These are phyloP conservation scores for Fusarium sp. DNA, from an alignment of 2,329 filamentous ascomycete species.

Conservation along the genomic window DNA sequence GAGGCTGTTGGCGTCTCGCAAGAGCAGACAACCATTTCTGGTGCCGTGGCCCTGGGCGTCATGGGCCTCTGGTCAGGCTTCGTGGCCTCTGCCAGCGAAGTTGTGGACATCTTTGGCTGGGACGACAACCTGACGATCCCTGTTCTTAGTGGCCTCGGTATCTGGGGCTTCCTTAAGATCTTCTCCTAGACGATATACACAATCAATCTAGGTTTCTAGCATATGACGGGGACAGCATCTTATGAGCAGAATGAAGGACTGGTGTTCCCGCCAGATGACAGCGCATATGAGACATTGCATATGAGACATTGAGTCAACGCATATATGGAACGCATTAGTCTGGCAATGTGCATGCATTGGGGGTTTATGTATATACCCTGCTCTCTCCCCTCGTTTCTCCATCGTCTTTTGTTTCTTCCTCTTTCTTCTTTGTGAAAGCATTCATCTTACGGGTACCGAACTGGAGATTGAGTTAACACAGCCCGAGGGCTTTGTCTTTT, in stretches of 20 bases:
- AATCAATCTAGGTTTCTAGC: constrained; percentile 3
- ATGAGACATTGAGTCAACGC: constrained; percentile 31
- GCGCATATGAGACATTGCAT: constrained; percentile 34
- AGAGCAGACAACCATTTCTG: constrained; percentile 74
- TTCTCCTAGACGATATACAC: constrained; percentile 71
- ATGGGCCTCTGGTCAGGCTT: constrained; percentile 92
- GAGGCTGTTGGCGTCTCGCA: constrained; percentile 73
- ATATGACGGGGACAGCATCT: not conserved
- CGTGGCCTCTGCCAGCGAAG: constrained; percentile 89
- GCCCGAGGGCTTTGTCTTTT: constrained; percentile 23
- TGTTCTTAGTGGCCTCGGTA: constrained; percentile 86
- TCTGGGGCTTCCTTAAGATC: constrained; percentile 92
- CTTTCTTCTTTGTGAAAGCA: constrained; percentile 31
- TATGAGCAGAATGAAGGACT: constrained; percentile 8
- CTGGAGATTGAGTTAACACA: constrained; percentile 24
- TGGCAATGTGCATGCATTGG: constrained; percentile 35
- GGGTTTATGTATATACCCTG: constrained; percentile 23
- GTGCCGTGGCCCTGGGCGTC: constrained; percentile 80
- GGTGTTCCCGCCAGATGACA: constrained; percentile 3
- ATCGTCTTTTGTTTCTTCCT: constrained; percentile 33
- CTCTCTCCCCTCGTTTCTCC: constrained; percentile 15
- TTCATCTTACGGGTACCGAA: constrained; percentile 16
- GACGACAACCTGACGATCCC: constrained; percentile 99
- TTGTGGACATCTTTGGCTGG: constrained; percentile 92
- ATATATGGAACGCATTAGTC: constrained; percentile 28